Base-by-base conservation (phyloP, 2,329 filamentous ascomycete species). In the Dendryphion nanum region DNA sequence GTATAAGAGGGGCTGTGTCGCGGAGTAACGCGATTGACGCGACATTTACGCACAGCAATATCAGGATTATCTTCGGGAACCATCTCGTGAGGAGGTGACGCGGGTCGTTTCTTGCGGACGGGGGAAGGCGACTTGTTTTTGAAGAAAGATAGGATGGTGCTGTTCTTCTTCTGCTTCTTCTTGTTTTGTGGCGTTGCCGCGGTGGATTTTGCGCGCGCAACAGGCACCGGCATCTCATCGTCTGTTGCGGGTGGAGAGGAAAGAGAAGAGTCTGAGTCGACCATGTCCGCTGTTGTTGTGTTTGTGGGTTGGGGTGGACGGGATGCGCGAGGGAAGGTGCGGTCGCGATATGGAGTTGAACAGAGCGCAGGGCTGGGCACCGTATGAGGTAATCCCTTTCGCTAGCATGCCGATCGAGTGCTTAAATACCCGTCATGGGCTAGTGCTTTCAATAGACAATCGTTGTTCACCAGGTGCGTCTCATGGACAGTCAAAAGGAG, bases 51-150 rank as follows among this genome's bases (percentile, higher is more conserved):
- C 78, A 96, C 90, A 54, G 91, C 86, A 71, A 97, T 90, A 61
- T 93, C 86, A 46, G 86, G 79, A 66, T 95, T 95, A 65, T 97
- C 91, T 45, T 88, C 89, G 40, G 96, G 74, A 18, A 89, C 84
- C 67, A 85, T 87, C 75, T 95, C 89, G 66, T 96, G 91, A 6
- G 88, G 83, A 52, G 91, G 91, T 50, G 90, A 96, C 15, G 89
- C 83, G 41, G 85, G 83, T 63, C 91, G 78, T 74, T 93, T 94
- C 56, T 81, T 76, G 67, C 76, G 78, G 56, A 76, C 69, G 44
- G 76, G 57, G 42, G 65, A 57, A 23, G 68, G 60, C 40, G 67
- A 64, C 23, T 26, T 26, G n/a, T 26, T 26, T 49, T 71, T 70
- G 50, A 63, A 61, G 55, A 61, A 64, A 41, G 53, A 53, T 44